Percentiles rank a stretch among this genome's conserved stretches.
Conservation (phyloP, 805 yeast species). For the Suhomyces vadensis region DNA sequence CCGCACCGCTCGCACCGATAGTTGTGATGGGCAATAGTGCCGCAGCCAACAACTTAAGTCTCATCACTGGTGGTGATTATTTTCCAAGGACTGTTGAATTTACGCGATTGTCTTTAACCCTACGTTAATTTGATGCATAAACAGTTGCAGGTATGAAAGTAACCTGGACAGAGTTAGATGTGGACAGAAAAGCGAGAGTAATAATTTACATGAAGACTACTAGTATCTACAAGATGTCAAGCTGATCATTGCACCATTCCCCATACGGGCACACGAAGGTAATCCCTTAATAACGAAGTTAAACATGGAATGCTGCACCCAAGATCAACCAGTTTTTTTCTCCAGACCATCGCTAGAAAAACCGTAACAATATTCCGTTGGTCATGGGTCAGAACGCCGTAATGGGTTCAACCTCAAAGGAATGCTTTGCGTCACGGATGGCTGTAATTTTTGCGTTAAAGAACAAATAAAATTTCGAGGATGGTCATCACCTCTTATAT, state of each 20-base stretch:
- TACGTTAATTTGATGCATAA: too few relatives aligned
- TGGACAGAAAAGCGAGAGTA: neutral
- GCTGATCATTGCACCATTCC: constrained; percentile 64
- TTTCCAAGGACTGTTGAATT: neutral
- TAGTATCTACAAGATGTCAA: constrained; percentile 8
- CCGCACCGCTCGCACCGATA: neutral
- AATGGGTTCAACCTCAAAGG: constrained; percentile 68
- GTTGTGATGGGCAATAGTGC: neutral
- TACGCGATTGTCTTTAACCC: too few relatives aligned
- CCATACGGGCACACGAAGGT: constrained; percentile 80
- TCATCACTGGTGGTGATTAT: neutral
- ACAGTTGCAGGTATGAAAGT: too few relatives aligned
- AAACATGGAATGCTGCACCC: constrained; percentile 74
- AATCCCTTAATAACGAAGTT: constrained; percentile 58
- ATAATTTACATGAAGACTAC: too few relatives aligned
- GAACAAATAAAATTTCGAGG: constrained; percentile 16
- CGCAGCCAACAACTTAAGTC: neutral
- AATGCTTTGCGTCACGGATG: constrained; percentile 63
- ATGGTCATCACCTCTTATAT: constrained; percentile 15
- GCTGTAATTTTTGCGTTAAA: constrained; percentile 67
- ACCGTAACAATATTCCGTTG: constrained; percentile 56
- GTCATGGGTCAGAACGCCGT: constrained; percentile 74
- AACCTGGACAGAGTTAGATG: too few relatives aligned
- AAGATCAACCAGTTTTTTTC: constrained; percentile 59
- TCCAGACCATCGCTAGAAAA: constrained; percentile 56